Percentiles rank a stretch among this genome's conserved stretches.
These are phyloP conservation scores for Podospora tetraspora DNA, from an alignment of 495 filamentous ascomycete species.

Conservation along the genomic window DNA sequence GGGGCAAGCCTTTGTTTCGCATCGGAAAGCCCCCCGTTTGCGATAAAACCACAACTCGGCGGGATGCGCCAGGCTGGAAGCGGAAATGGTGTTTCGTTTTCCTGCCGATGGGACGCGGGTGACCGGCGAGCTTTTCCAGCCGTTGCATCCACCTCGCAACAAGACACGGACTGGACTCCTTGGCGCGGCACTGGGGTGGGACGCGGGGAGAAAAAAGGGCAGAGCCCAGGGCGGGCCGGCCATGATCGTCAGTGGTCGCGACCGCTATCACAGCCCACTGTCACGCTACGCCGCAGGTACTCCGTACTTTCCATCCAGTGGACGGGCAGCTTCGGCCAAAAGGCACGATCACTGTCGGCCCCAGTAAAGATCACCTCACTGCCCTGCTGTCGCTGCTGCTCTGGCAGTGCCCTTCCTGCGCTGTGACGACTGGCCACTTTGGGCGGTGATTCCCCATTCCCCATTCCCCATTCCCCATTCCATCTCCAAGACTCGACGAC, in stretches of 20 bases:
- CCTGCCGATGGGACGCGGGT: not conserved
- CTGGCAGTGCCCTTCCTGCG: not conserved
- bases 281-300: too few relatives aligned
- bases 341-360: not conserved
- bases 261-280: not conserved
- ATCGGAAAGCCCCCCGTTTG: not conserved
- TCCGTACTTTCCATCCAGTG: too few relatives aligned
- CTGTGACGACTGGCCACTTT: not conserved
- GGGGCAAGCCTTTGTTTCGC: not conserved
- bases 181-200: not conserved
- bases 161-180: not conserved
- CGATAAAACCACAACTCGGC: not conserved
- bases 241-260: not conserved
- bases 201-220: not conserved
- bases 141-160: not conserved
- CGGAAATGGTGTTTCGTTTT: not conserved
- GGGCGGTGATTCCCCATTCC: not conserved
- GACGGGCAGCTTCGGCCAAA: too few relatives aligned
- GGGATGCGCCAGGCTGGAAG: not conserved
- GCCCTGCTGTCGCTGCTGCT: not conserved
- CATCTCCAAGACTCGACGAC: not conserved
- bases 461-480: too few relatives aligned
- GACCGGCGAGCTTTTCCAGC: not conserved
- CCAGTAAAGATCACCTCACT: not conserved
- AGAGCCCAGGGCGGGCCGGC: too few relatives aligned